Evolutionary conservation across 805 yeast species (phyloP).

Genomic region (Saturnispora sanitii): DNA sequence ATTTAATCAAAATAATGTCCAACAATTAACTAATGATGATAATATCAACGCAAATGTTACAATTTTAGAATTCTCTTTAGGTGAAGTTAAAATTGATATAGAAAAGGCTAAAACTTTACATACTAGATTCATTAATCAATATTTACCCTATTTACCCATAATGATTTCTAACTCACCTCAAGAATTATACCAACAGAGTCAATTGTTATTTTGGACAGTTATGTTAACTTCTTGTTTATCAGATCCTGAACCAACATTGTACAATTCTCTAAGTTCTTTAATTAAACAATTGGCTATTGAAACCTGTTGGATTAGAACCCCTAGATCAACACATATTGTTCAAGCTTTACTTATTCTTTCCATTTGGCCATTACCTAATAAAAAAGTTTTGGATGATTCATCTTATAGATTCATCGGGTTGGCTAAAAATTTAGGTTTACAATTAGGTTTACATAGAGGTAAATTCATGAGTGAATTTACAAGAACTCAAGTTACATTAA

Average conservation of each 20-base stretch:
- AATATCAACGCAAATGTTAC: slow-evolving; percentile 19
- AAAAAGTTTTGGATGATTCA: slow-evolving; percentile 84
- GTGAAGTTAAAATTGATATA: slow-evolving; percentile 60
- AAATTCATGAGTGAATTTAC: slow-evolving; percentile 85
- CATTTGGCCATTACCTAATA: slow-evolving; percentile 89
- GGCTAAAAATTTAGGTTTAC: slow-evolving; percentile 76
- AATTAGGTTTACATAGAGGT: slow-evolving; percentile 85
- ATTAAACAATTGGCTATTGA: slow-evolving; percentile 83
- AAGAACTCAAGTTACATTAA: slow-evolving; percentile 77
- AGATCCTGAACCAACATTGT: slow-evolving; percentile 79
- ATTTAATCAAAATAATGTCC: slow-evolving; percentile 13
- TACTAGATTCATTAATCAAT: slow-evolving; percentile 51
- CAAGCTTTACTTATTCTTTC: slow-evolving; percentile 81
- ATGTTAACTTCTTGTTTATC: slow-evolving; percentile 77
- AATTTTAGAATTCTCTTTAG: slow-evolving; percentile 60
- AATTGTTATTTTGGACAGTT: slow-evolving; percentile 82
- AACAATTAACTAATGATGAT: slow-evolving; percentile 9
- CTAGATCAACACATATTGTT: slow-evolving; percentile 86
- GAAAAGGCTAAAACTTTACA: slow-evolving; percentile 67
- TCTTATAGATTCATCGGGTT: slow-evolving; percentile 81
- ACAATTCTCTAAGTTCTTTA: slow-evolving; percentile 62
- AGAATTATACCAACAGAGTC: slow-evolving; percentile 75
- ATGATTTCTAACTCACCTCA: slow-evolving; percentile 60
- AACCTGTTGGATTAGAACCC: slow-evolving; percentile 88
- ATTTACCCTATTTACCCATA: slow-evolving; percentile 73